A percentile compares a stretch with the other conserved stretches of the same genome.
Conservation (phyloP, 192 early-diverging fungal species). For the Gamsiella multidivaricata region DNA sequence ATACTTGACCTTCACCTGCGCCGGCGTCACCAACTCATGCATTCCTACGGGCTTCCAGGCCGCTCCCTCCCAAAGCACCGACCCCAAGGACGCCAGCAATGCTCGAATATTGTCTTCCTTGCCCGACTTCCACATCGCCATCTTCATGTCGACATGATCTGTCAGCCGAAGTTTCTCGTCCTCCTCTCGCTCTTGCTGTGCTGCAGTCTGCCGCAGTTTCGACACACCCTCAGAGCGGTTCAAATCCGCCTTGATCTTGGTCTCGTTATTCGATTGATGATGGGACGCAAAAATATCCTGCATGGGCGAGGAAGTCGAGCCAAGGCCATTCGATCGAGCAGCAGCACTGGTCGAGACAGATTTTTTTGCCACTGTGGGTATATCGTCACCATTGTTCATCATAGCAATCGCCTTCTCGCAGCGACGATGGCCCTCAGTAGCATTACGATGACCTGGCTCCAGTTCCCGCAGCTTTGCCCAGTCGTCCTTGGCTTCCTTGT, state of each 20-base stretch:
- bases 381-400: conserved; percentile 3
- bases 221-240: conserved; percentile 63
- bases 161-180: conserved; percentile 76
- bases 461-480: conserved; percentile 61
- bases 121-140: conserved; percentile 82
- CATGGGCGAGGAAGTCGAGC: conserved; percentile 22
- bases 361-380: conserved; percentile 1
- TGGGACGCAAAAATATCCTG: conserved; percentile 42
- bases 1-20: conserved; percentile 91
- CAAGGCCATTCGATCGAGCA: not conserved
- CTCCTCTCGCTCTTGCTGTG: conserved; percentile 78
- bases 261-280: conserved; percentile 15
- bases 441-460: conserved; percentile 45
- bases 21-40: conserved; percentile 85
- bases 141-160: conserved; percentile 82
- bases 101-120: conserved; percentile 94
- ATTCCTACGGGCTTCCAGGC: conserved; percentile 82
- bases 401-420: conserved; percentile 61
- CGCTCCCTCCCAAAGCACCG: conserved; percentile 81
- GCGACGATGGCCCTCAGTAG: conserved; percentile 57
- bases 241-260: conserved; percentile 27
- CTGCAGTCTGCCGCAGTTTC: conserved; percentile 79
- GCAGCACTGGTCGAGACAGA: conserved; percentile 2
- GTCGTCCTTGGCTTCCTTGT: conserved; percentile 71
- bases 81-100: conserved; percentile 82